Base-by-base conservation (phyloP, 441 rosid species). In the Lepidium campestre region DNA sequence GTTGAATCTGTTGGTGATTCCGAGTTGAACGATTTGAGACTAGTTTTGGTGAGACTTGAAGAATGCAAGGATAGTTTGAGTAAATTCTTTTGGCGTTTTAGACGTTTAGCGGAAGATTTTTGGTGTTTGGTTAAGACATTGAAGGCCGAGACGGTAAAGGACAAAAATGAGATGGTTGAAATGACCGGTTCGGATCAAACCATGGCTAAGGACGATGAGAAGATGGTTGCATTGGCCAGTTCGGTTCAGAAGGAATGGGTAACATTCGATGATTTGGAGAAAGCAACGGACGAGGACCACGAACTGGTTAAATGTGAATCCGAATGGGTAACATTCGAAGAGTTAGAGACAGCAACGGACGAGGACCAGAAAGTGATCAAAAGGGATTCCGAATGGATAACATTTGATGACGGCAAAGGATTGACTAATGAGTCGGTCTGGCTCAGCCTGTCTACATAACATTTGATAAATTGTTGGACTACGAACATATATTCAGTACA, bases 71-170 rank as follows among this genome's bases (percentile, higher is more conserved):
- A 39, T 32, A 79, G 77, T 31, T 31, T 85, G 71, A 10, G 27
- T 11, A 27, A 48, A 62, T 27, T 86, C 63, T 86, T 78, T 50
- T 77, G 68, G 58, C 72, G 82, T 40, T 72, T 60, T 57, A 81
- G 74, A 10, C 80, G 80, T 45, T 15, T 73, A 66, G 77, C 80
- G 6, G 90, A 87, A 61, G 75, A 73, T 10, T 62, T 87, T 56
- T 85, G 98, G 98, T 85, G 78, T 46, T 46, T 78, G 67, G 67
- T 89, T 3, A 35, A 62, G 5, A 78, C 52, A 50, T 73, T 81
- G 10, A 85, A 73, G 65, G 52, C 10, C 5, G 70, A 75, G 40
- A 64, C 41, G 39, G 47, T 13, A 18, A 8, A 29, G 15, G 7
- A 35, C 34, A 1, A 35, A 5, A 44, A 25, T 14, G 14, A 25